Evolutionary conservation across 2,329 filamentous ascomycete genomes (phyloP), one percentile per base, ranked within the genome.

Genomic region (Colletotrichum euphorbiae): DNA sequence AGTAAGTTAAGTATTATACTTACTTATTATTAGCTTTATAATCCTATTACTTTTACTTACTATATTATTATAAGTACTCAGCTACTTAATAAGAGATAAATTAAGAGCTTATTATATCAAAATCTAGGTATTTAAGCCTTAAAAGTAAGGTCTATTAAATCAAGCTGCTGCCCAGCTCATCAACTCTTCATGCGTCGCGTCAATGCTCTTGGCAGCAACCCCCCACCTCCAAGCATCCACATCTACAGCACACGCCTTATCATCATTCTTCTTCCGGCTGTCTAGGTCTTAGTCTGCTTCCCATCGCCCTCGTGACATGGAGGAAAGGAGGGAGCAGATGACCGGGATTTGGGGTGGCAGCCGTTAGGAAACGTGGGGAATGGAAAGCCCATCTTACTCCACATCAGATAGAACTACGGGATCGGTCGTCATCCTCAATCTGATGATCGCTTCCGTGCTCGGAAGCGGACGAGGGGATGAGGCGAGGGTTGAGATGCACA

Each of bases 331-430:
- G 31, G 45, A 40, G 45, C 31, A 50, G 57, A 50, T 60, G 45
- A 24, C 33, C 38, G 45, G 31, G 56, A 31, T 33, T 33, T 28
- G 28, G 48, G 48, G 15, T 17, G 21, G 24, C 24, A 28, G 31
- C 48, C 21, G 17, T 19, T 55, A 28, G 24, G 17, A 48, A 48
- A 61, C 56, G 40, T 61, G 48, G 56, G 56, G 62, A 65, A 65
- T 61, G 62, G 56, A 17, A 51, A 36, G 13, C 11, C 17, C 19
- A 40, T 55, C n/a, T 13, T 7, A 28, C 19, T 42, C 17, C 57
- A 19, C 33, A 15, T 11, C 8, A 38, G 36, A 8, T 7, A 57
- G 57, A 60, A 21, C 9, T 6, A 40, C 52, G 52, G 11, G 33
- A 60, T 51, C 43, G 45, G 19, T 38, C 31, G 43, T 51, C n/a